Base-by-base conservation (phyloP, 148 eudicot genomes). In the Chenopodium berlandieri region DNA sequence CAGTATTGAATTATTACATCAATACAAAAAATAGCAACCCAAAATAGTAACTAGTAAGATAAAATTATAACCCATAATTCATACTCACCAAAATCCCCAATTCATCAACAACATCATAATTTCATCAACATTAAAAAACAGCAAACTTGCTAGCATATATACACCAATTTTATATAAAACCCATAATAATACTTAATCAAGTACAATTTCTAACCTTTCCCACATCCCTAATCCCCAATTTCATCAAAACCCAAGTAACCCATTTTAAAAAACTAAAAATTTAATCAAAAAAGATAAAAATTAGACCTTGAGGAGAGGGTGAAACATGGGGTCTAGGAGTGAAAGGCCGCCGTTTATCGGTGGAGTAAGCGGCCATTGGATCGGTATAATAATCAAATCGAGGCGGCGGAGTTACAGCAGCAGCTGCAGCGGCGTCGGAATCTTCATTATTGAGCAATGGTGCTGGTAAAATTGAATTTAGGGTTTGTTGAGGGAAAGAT, bases 331-430 rank as follows among this genome's bases (percentile, higher is more conserved):
- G 56, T 20, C 58, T 52, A 56, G 76, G 73, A 13, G 73, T 50
- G 63, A n/a, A 63, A 30, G 82, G 79, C 75, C 65, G 86, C 81
- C 86, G 86, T 54, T 83, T 92, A 62, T 89, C 82, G 58, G 85
- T 79, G 34, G 96, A 90, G 75, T 88, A 92, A 52, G 97, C 94
- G 19, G 97, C 86, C 90, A 92, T 88, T 3, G 98, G 98, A 77
- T 94, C 93, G 4, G 97, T 94, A 83, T 94, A 94, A 73, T 83
- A 94, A 78, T 88, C 96, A 75, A 94, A 94, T 60, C 98, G 83
- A 0, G 85, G 82, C 1, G 80, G 63, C 11, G 70, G 85, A 4
- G 88, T 76, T 12, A 0, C 27, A 40, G 44, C 44, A 40, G 44
- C 44, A 4, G 86, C 31, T 12, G 88, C 31, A 7, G 79, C 70